Evolutionary conservation across 768 basidiomycete genomes (phyloP).

Genomic region (Suillus subaureus): DNA sequence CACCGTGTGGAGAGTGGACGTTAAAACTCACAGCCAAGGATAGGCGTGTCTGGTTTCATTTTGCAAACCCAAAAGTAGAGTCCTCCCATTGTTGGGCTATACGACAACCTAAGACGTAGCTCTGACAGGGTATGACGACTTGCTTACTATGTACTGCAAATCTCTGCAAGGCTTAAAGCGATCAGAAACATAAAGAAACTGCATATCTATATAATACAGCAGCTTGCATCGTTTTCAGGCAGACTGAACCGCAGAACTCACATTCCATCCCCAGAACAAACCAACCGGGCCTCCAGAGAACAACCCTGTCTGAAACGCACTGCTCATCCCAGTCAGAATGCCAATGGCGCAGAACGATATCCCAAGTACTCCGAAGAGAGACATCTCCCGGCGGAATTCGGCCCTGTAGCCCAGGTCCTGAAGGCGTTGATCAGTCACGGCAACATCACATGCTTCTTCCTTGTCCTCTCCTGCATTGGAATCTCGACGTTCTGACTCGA

Average conservation of each 20-base stretch:
- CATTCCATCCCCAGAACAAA: slow-evolving; percentile 67
- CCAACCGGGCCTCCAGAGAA: slow-evolving; percentile 61
- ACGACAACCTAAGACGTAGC: slow-evolving; percentile 3
- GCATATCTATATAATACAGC: slow-evolving; percentile 41
- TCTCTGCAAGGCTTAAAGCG: slow-evolving; percentile 56
- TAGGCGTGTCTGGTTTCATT: slow-evolving; percentile 56
- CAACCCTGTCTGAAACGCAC: slow-evolving; percentile 59
- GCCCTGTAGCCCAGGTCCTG: slow-evolving; percentile 55
- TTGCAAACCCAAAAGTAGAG: slow-evolving; percentile 67
- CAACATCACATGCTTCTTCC: background rate
- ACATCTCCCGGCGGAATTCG: slow-evolving; percentile 61
- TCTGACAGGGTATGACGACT: background rate
- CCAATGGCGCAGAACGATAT: slow-evolving; percentile 64
- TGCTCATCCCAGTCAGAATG: slow-evolving; percentile 62
- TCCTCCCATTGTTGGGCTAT: slow-evolving; percentile 57
- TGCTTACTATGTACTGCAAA: slow-evolving; percentile 58
- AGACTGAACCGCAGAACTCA: slow-evolving; percentile 25
- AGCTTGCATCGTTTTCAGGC: background rate
- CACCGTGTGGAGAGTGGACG: background rate
- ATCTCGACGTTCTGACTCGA: background rate
- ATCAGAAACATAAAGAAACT: slow-evolving; percentile 62
- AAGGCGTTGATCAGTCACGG: slow-evolving; percentile 42
- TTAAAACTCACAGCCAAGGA: slow-evolving; percentile 51
- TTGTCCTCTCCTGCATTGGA: background rate
- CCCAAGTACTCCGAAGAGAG: slow-evolving; percentile 57